Percentiles rank a stretch among this genome's conserved stretches.
These are phyloP conservation scores for Plasmodium fragile DNA, from an alignment of 169 alveolate genomes.

Conservation along the genomic window DNA sequence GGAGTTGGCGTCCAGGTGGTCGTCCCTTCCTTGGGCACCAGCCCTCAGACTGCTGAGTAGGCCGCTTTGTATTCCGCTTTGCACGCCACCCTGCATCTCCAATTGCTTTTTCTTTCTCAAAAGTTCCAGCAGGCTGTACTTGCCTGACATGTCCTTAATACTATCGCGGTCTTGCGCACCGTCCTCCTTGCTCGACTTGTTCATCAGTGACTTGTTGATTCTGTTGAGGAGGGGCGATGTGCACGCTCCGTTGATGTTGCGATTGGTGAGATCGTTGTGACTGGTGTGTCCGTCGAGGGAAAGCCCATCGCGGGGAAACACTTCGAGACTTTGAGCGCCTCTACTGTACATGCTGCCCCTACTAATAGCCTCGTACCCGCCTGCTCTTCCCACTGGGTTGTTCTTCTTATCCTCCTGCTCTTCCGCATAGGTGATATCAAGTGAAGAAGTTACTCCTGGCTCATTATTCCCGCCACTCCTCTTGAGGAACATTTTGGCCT, in stretches of 20 bases:
- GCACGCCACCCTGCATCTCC: not conserved
- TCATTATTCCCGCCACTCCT: not conserved
- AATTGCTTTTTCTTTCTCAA: slow-evolving; percentile 9
- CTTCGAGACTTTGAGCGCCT: not conserved
- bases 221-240: slow-evolving; percentile 34
- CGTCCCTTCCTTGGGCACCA: not conserved
- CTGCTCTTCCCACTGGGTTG: not conserved
- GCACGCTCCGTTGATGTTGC: not conserved
- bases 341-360: not conserved
- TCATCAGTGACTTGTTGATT: slow-evolving; percentile 3
- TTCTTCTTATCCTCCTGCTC: not conserved
- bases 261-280: not conserved
- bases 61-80: not conserved
- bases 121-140: slow-evolving; percentile 9
- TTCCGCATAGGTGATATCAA: not conserved
- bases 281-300: not conserved
- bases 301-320: not conserved
- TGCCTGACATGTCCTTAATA: not conserved
- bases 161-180: not conserved
- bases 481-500: not conserved
- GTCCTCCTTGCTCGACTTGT: not conserved
- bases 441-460: not conserved
- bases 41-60: not conserved
- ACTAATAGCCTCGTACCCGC: not conserved
- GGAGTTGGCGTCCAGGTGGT: not conserved